A percentile compares a stretch with the other conserved stretches of the same genome.
Conservation (phyloP, 371 early-diverging fungal genomes). For the Circinella umbellata region DNA sequence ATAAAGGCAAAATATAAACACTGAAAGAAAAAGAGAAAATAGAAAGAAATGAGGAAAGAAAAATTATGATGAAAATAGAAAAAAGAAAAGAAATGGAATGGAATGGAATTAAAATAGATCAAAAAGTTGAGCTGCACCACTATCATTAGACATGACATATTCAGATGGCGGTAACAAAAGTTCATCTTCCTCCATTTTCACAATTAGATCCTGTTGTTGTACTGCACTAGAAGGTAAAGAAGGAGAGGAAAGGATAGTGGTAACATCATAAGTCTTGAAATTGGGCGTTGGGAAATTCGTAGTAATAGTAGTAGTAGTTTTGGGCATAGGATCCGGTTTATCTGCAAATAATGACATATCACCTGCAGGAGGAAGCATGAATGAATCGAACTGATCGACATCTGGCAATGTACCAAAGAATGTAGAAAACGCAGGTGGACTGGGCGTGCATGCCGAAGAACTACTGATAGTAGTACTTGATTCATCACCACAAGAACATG, state of each 20-base stretch:
- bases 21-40: constrained; percentile 1
- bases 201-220: constrained; percentile 29
- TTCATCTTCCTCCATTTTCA: constrained; percentile 29
- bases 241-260: constrained; percentile 21
- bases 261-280: constrained; percentile 18
- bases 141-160: constrained; percentile 14
- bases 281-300: constrained; percentile 6
- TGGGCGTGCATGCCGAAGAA: constrained; percentile 38
- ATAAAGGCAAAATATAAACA: constrained; percentile 13
- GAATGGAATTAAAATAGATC: constrained; percentile 24
- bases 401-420: constrained; percentile 25
- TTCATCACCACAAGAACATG: constrained; percentile 28
- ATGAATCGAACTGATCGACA: constrained; percentile 37
- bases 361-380: constrained; percentile 39
- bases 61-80: too few relatives aligned
- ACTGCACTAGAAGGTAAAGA: constrained; percentile 32
- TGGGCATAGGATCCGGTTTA: constrained; percentile 5
- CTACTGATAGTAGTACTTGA: constrained; percentile 21
- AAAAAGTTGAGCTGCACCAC: constrained; percentile 24
- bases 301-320: constrained; percentile 11
- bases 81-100: constrained; percentile 3
- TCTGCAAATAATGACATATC: constrained; percentile 24
- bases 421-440: constrained; percentile 28
- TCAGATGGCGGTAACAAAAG: constrained; percentile 17
- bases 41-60: background rate